Base-by-base conservation (phyloP, 1,284 basidiomycete genomes). In the Anthracocystis setariae region DNA sequence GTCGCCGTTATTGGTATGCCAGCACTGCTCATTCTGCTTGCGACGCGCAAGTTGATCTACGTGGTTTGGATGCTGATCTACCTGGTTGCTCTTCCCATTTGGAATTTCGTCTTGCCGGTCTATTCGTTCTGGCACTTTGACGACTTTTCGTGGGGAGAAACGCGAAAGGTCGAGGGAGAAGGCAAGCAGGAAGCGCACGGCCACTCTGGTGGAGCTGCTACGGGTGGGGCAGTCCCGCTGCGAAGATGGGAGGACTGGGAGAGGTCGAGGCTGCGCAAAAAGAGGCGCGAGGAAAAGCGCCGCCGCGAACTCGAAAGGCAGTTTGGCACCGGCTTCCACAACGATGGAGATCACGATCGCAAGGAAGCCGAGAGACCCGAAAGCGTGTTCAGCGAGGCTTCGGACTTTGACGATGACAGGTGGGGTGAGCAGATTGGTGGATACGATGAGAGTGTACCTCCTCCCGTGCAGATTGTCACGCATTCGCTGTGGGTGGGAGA, bases 71-170 rank as follows among this genome's bases (percentile, higher is more conserved):
- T 99, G 93, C 82, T 94, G 79, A 89, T 95, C 78, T 98, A 98
- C 85, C 87, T 99, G 17, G 69, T 91, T 52, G 84, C 84, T 54
- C 76, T 85, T 12, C 85, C 85, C 1, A 82, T 85, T 17, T 85
- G 85, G 85, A 85, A 85, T 68, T 94, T 96, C 33, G 63, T 78
- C 20, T 65, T 75, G 3, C 95, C 94, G 7, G 86, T 94, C 5
- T 97, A 97, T 84, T 91, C 94, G 24, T 98, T 98, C 84, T 98
- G 94, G 94, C 94, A 98, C 85, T 98, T 98, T 84, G 96, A 98
- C 79, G 96, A 98, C 84, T 96, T 97, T 84, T 94, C 93, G 33
- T 98, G 95, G 95, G 95, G 95, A 79, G 93, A 97, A 84, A 98
- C 95, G 80, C 94, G 96, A 78, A 94, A 94, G 85, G 94, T 98